Evolutionary conservation across 306 rosid species (phyloP).

Genomic region (Trichosanthes cucumerina): DNA sequence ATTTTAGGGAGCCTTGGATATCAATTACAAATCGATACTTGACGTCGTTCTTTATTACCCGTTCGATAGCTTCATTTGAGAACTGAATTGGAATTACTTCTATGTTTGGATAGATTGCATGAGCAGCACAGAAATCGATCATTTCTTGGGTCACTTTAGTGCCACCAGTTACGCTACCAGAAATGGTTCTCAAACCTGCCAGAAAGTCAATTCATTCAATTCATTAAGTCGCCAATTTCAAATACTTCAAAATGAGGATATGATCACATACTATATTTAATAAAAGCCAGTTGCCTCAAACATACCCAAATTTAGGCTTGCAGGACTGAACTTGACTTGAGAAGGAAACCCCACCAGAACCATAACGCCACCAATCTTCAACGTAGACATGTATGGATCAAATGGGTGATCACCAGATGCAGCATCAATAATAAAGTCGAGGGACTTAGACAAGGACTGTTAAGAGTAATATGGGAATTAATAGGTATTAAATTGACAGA

Average conservation of each 20-base stretch:
- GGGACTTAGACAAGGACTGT: conserved; percentile 53
- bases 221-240: background rate
- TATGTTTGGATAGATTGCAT: conserved; percentile 48
- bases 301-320: conserved; percentile 51
- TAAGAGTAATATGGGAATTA: conserved; percentile 7
- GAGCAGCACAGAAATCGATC: conserved; percentile 68
- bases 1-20: conserved; percentile 53
- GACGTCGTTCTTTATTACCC: conserved; percentile 59
- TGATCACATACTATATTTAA: background rate
- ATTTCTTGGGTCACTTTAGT: conserved; percentile 63
- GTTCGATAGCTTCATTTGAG: conserved; percentile 73
- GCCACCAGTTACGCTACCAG: conserved; percentile 60
- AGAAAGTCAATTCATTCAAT: background rate
- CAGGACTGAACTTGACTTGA: conserved; percentile 67
- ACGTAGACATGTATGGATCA: conserved; percentile 65
- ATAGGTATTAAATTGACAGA: conserved; percentile 2
- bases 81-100: conserved; percentile 77
- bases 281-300: background rate
- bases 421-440: conserved; percentile 67
- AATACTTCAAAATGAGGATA: background rate
- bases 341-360: conserved; percentile 70
- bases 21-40: conserved; percentile 83
- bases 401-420: conserved; percentile 85
- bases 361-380: conserved; percentile 52
- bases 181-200: conserved; percentile 48